These are phyloP conservation scores for Torulaspora microellipsoides DNA, from an alignment of 805 yeast genomes.

Conservation along the genomic window DNA sequence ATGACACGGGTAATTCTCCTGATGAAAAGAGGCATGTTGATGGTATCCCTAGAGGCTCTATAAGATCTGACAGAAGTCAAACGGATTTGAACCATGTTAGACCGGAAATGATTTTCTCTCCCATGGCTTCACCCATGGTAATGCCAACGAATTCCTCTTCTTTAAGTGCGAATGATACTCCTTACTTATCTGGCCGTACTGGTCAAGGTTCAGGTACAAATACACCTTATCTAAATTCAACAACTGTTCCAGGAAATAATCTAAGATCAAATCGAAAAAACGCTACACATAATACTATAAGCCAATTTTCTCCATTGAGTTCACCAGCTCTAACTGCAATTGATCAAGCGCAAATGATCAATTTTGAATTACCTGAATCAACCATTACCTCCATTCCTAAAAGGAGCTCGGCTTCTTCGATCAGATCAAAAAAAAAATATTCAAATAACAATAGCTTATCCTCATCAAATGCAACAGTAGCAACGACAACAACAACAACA, in stretches of 20 bases:
- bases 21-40: neutral
- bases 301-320: constrained; percentile 44
- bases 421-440: constrained; percentile 1
- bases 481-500: constrained; percentile 17
- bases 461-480: constrained; percentile 3
- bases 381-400: constrained; percentile 29
- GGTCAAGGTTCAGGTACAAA: constrained; percentile 6
- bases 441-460: constrained; percentile 1
- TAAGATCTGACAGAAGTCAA: neutral
- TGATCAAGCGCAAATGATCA: constrained; percentile 19
- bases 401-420: constrained; percentile 3
- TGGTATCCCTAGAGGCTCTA: neutral
- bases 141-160: constrained; percentile 32
- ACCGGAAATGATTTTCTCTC: constrained; percentile 66
- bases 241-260: constrained; percentile 1
- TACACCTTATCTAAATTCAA: constrained; percentile 35
- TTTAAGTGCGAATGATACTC: constrained; percentile 16
- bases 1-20: neutral
- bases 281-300: constrained; percentile 2
- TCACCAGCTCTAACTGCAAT: constrained; percentile 61
- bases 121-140: constrained; percentile 71
- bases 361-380: constrained; percentile 20
- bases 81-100: constrained; percentile 32
- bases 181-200: constrained; percentile 11
- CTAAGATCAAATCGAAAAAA: constrained; percentile 33